A percentile compares a stretch with the other conserved stretches of the same genome.
Evolutionary conservation across 2,329 filamentous ascomycete genomes (phyloP).

Genomic region (Curvularia sp.): DNA sequence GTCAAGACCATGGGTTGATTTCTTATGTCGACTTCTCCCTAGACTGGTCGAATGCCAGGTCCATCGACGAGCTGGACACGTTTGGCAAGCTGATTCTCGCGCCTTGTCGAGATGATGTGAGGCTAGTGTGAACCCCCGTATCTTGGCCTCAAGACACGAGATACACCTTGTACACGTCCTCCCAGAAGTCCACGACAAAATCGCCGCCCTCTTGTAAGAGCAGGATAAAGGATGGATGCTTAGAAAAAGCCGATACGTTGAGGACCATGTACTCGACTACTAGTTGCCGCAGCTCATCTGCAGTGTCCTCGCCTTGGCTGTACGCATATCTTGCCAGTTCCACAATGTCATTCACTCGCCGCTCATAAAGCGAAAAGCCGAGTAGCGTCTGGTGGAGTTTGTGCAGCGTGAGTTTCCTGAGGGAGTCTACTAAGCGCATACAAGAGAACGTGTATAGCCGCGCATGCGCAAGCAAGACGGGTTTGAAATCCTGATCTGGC

Average conservation of each 20-base stretch:
- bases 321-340: constrained; percentile 37
- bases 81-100: constrained; percentile 37
- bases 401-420: constrained; percentile 33
- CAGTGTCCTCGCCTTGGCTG: constrained; percentile 23
- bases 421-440: constrained; percentile 30
- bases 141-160: background rate
- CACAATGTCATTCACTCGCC: constrained; percentile 22
- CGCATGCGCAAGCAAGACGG: constrained; percentile 40
- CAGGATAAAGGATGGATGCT: constrained; percentile 24
- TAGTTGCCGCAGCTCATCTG: constrained; percentile 17
- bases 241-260: constrained; percentile 27
- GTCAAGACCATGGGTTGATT: constrained; percentile 28
- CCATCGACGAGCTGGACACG: constrained; percentile 22
- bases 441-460: constrained; percentile 39
- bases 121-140: background rate
- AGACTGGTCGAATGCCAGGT: constrained; percentile 22
- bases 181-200: constrained; percentile 32
- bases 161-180: background rate
- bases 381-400: constrained; percentile 40
- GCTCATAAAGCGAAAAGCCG: constrained; percentile 30
- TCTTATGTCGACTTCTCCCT: constrained; percentile 32
- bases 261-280: constrained; percentile 34
- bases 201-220: constrained; percentile 36
- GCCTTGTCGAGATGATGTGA: constrained; percentile 30
- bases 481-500: constrained; percentile 25